A percentile compares a stretch with the other conserved stretches of the same genome.
phyloP scores from a whole-genome alignment of 192 early-diverging fungal genomes.

The Chytriomyces sp. region DNA sequence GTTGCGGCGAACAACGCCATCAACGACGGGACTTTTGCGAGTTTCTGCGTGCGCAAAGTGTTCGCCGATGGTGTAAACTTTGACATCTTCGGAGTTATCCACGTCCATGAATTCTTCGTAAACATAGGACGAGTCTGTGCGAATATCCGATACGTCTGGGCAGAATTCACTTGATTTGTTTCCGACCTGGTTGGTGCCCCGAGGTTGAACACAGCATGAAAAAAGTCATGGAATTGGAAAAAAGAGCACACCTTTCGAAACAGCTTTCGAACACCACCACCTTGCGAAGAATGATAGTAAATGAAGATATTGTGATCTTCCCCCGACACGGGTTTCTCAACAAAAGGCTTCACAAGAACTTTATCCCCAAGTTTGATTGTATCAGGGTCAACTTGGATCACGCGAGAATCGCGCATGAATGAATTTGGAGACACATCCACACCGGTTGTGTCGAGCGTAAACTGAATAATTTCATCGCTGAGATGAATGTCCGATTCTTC shows the following conservation, averaged over 20 bases:
- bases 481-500: conserved; percentile 1
- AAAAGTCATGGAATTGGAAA: background rate
- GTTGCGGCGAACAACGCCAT: conserved; percentile 93
- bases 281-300: conserved; percentile 81
- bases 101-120: conserved; percentile 96
- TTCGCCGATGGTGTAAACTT: conserved; percentile 93
- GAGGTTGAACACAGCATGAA: background rate
- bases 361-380: conserved; percentile 68
- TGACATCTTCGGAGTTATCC: conserved; percentile 96
- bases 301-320: conserved; percentile 98
- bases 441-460: conserved; percentile 22
- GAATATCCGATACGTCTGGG: conserved; percentile 66
- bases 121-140: conserved; percentile 81
- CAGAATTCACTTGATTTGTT: conserved; percentile 96
- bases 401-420: background rate
- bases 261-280: conserved; percentile 66
- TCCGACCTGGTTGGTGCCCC: conserved; percentile 63
- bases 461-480: conserved; percentile 17
- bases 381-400: conserved; percentile 39
- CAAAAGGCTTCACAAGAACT: conserved; percentile 88
- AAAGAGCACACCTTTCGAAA: conserved; percentile 45
- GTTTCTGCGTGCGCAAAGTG: conserved; percentile 94
- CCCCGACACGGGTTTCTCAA: conserved; percentile 95
- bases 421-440: conserved; percentile 21
- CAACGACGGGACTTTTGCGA: conserved; percentile 94